phyloP scores from a whole-genome alignment of 331 rosid species.

The Spiraea crenata region DNA sequence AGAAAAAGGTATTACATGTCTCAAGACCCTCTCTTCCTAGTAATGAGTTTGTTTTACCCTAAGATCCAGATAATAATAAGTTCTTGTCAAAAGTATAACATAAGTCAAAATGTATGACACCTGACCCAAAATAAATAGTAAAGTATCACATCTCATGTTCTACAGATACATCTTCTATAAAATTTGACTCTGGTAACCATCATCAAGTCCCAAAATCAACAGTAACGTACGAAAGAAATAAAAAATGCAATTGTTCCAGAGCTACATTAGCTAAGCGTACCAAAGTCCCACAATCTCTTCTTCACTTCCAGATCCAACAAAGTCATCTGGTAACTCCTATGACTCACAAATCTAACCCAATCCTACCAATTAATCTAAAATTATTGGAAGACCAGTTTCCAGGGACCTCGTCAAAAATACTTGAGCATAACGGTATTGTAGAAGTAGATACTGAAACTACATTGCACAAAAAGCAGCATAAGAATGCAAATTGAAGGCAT shows the following conservation, averaged over 20 bases:
- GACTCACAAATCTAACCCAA: background rate
- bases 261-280: background rate
- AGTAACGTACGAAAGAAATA: background rate
- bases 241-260: background rate
- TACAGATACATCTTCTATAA: background rate
- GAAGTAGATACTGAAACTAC: background rate
- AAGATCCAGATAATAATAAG: background rate
- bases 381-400: background rate
- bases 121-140: background rate
- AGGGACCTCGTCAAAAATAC: background rate
- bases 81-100: too few relatives aligned
- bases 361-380: background rate
- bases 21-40: background rate
- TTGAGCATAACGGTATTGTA: background rate
- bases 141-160: background rate
- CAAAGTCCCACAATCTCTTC: background rate
- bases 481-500: constrained; percentile 28
- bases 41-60: background rate
- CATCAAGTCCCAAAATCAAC: background rate
- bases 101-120: too few relatives aligned
- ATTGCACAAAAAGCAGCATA: background rate
- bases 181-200: background rate
- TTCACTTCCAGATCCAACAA: background rate
- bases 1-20: background rate
- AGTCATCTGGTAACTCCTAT: too few relatives aligned